Conservation (phyloP, 2,329 filamentous ascomycete genomes). For the Hysterium pulicare region DNA sequence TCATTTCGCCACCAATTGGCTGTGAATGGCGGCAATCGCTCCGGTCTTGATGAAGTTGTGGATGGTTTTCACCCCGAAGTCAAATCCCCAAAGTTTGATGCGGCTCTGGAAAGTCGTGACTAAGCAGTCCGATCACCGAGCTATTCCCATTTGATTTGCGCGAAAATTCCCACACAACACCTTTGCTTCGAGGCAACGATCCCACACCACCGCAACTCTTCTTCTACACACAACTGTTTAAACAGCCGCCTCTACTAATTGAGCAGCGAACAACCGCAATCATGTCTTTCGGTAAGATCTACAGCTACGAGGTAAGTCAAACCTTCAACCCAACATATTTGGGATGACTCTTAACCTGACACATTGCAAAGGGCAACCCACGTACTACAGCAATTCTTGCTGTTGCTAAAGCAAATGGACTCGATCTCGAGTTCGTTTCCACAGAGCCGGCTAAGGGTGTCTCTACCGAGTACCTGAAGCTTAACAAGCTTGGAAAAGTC, state of each 20-base stretch:
- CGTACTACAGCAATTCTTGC: constrained; percentile 85
- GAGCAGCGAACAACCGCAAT: constrained; percentile 44
- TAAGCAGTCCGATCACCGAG: too few species aligned
- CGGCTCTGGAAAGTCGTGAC: constrained; percentile 2
- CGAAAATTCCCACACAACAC: not conserved
- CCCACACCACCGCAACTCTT: not conserved
- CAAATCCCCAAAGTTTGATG: not conserved
- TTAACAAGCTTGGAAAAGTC: constrained; percentile 86
- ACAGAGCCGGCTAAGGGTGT: constrained; percentile 63
- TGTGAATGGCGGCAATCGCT: constrained; percentile 9
- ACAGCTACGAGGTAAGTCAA: constrained; percentile 70
- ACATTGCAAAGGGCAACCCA: constrained; percentile 68
- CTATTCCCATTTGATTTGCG: too few species aligned
- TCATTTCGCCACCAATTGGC: constrained; percentile 21
- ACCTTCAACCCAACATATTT: constrained; percentile 7
- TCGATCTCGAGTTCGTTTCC: constrained; percentile 83
- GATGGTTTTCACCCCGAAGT: not conserved
- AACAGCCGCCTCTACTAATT: constrained; percentile 12
- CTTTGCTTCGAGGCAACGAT: not conserved
- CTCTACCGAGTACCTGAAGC: constrained; percentile 73
- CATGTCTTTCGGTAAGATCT: constrained; percentile 98
- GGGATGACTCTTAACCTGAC: constrained; percentile 26
- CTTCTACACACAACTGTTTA: not conserved
- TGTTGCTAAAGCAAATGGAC: constrained; percentile 94
- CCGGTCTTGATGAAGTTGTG: constrained; percentile 1